Evolutionary conservation across 768 basidiomycete species (phyloP), one percentile per base, ranked within the genome.

Genomic region (Boletus speciosus): DNA sequence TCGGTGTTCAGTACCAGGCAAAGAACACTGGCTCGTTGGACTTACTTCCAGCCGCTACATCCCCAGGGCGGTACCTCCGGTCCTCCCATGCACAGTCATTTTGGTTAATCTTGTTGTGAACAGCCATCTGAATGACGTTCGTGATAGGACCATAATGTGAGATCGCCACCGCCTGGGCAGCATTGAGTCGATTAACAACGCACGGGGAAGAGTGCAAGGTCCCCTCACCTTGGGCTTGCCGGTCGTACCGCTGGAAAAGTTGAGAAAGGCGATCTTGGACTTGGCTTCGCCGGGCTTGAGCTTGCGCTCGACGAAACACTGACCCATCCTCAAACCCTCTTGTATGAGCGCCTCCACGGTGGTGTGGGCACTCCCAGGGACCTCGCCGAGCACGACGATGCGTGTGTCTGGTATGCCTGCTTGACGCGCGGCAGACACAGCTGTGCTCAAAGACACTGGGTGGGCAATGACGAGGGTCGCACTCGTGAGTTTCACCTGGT

Each of bases 211-310:
- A 6, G 14, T 11, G 16, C 10, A 12, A 16, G 7, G 4, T 11
- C 23, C 15, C 4, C 57, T 47, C 14, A 66, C 67, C 55, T 69
- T 66, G 32, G 68, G 74, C 62, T 68, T 72, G 66, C 86, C 86
- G 15, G 88, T 90, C 23, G 87, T 90, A 8, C 87, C 87, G 57
- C 86, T 88, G 1, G 87, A 89, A 59, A 90, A 86, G 49, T 78
- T 81, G 50, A 89, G 71, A 60, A 88, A 83, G 6, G 88, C 87
- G 14, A 89, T 54, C 41, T 81, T 78, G 12, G 73, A 79, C 63
- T 76, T 83, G 25, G 76, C 82, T 67, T 86, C 86, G 10, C 85
- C 87, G 12, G 76, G 74, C 25, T 62, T 59, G 39, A 88, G 73
- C 31, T 62, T 71, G 19, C 72, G 69, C 50, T 85, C 80, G 27